Evolutionary conservation across 164 flowering plant genomes (phyloP), one percentile per base, ranked within the genome.

Genomic region (Dillenia turbinata): DNA sequence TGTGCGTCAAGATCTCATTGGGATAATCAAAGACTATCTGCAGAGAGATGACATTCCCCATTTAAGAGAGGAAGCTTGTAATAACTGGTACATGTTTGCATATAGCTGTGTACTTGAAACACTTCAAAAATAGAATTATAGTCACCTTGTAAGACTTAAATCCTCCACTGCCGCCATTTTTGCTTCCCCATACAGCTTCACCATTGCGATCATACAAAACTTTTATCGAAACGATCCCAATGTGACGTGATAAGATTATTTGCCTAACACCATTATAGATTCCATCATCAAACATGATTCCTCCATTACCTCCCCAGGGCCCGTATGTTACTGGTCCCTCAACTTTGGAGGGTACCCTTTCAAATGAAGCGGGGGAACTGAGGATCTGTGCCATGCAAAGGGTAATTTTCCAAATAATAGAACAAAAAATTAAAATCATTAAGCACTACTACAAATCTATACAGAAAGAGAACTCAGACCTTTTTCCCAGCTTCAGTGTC

Each of bases 221-320:
- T 71, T 59, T 82, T 0, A 92, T 75, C 7, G 85, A 86, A 13
- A 68, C 81, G 45, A 92, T 63, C 2, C 83, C 86, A 0, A 77
- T 75, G 56, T 78, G 82, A 4, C 96, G 83, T 0, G 88, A 71
- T 33, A 92, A 4, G 54, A 77, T 70, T 13, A 92, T 75, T 66
- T 86, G 89, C 50, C 88, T 81, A 52, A 92, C 71, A 11, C 98
- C 96, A 0, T 81, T 78, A 46, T 75, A 70, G 2, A 52, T 54
- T 24, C 94, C 92, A 75, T 92, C 98, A 54, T 92, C 87, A 52
- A 87, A 92, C n/a, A 51, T 26, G 6, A 69, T 66, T 14, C 98
- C 98, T 8, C 96, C 89, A 15, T 13, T 72, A 33, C 98, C 96
- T 17, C 96, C 98, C 90, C 92, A 92, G 0, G 96, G 96, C 69